Evolutionary conservation across 73 alveolate species (phyloP).

Genomic region (Paramecium sonneborni): DNA sequence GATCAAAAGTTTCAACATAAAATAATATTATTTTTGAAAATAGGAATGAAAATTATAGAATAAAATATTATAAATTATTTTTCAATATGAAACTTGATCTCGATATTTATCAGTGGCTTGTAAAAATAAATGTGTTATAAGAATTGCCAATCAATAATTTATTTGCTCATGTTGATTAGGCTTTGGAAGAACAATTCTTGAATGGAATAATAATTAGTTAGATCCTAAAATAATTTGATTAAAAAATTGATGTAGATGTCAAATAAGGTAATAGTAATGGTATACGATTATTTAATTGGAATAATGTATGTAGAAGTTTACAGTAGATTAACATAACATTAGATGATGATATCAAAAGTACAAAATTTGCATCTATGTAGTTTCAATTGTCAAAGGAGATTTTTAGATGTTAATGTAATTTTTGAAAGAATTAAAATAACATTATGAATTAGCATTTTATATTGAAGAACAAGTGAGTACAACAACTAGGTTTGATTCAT

Average conservation of each 20-base stretch:
- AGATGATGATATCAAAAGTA: slow-evolving; percentile 56
- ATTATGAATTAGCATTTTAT: neutral
- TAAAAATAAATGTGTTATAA: neutral
- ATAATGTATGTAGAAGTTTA: neutral
- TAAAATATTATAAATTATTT: neutral
- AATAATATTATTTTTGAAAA: no score
- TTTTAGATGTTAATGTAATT: neutral
- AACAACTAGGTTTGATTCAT: neutral
- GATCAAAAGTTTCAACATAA: no score
- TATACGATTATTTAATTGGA: slow-evolving; percentile 31
- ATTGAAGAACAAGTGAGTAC: slow-evolving; percentile 6
- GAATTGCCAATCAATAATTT: neutral
- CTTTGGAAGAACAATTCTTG: neutral
- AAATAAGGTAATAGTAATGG: slow-evolving; percentile 19
- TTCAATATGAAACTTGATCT: slow-evolving; percentile 39
- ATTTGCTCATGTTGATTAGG: slow-evolving; percentile 22
- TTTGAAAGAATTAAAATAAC: neutral
- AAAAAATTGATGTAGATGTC: neutral
- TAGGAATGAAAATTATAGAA: neutral
- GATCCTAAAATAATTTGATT: neutral
- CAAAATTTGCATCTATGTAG: neutral
- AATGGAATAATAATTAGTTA: neutral
- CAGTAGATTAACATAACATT: neutral
- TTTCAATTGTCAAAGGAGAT: slow-evolving; percentile 49
- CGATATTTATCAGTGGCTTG: slow-evolving; percentile 21